These are phyloP conservation scores for Malassezia sympodialis DNA, from an alignment of 1,284 basidiomycete species.

Conservation along the genomic window DNA sequence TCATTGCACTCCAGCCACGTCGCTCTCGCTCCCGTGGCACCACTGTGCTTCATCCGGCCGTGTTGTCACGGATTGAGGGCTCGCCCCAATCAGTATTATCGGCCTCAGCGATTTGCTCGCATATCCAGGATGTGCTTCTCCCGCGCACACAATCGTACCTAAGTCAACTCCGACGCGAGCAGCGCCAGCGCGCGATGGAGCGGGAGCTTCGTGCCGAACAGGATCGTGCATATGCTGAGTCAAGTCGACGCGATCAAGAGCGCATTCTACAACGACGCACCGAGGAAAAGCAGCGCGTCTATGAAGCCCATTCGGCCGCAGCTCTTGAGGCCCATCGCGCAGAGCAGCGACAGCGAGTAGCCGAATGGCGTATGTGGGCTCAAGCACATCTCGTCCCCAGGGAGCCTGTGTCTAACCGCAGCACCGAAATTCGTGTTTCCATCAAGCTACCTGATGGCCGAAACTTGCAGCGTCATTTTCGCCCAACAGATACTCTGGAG, in stretches of 20 bases:
- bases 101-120: conserved; percentile 22
- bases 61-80: conserved; percentile 34
- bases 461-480: conserved; percentile 25
- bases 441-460: conserved; percentile 35
- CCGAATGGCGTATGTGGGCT: conserved; percentile 36
- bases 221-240: conserved; percentile 34
- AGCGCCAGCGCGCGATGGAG: conserved; percentile 26
- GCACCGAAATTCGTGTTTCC: conserved; percentile 19
- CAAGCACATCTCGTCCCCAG: conserved; percentile 22
- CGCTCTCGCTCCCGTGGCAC: conserved; percentile 20
- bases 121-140: conserved; percentile 31
- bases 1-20: conserved; percentile 71
- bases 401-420: conserved; percentile 17
- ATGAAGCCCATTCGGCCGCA: conserved; percentile 10
- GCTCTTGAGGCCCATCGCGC: background rate
- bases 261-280: conserved; percentile 22
- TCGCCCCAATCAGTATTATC: conserved; percentile 25
- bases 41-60: conserved; percentile 21
- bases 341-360: background rate
- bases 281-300: conserved; percentile 19
- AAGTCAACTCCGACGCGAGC: conserved; percentile 25
- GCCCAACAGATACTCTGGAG: conserved; percentile 21
- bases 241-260: conserved; percentile 26
- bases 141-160: conserved; percentile 30
- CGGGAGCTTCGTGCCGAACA: conserved; percentile 32